phyloP scores from a whole-genome alignment of 768 basidiomycete genomes.

The Naganishia vaughanmartiniae region DNA sequence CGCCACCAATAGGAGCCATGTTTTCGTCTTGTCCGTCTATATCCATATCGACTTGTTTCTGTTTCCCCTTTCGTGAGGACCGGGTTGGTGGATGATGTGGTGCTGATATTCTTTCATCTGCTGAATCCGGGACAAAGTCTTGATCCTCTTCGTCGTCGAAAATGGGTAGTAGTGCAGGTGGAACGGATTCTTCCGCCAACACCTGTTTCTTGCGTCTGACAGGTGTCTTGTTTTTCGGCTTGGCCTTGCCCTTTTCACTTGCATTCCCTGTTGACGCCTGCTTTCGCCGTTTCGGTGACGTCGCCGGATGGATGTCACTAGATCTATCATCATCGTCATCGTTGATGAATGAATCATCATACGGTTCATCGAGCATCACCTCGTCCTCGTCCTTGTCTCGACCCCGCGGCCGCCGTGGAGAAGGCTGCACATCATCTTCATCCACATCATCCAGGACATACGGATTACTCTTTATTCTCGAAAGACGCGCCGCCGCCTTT shows the following conservation, averaged over 20 bases:
- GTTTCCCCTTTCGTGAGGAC: slow-evolving; percentile 19
- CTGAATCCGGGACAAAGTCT: slow-evolving; percentile 14
- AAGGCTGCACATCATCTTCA: neutral
- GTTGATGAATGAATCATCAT: slow-evolving; percentile 18
- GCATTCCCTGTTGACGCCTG: neutral
- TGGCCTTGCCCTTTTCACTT: neutral
- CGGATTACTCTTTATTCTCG: slow-evolving; percentile 1
- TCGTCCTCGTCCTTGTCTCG: neutral
- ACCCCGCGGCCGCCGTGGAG: neutral
- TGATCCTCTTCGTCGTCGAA: slow-evolving; percentile 6
- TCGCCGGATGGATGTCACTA: neutral
- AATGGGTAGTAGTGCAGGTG: neutral
- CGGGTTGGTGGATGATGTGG: neutral
- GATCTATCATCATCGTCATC: slow-evolving; percentile 6
- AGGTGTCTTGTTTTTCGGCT: neutral
- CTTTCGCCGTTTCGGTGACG: slow-evolving; percentile 1
- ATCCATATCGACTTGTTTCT: neutral
- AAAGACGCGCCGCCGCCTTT: neutral
- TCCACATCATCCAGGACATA: slow-evolving; percentile 13
- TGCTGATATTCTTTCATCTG: neutral
- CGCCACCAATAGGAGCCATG: neutral
- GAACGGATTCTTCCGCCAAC: neutral
- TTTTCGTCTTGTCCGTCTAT: neutral
- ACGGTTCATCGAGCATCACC: neutral
- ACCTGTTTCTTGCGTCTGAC: slow-evolving; percentile 12